A percentile compares a stretch with the other conserved stretches of the same genome.
Evolutionary conservation across 805 yeast species (phyloP).

Genomic region (Saccharomycopsis sp.): DNA sequence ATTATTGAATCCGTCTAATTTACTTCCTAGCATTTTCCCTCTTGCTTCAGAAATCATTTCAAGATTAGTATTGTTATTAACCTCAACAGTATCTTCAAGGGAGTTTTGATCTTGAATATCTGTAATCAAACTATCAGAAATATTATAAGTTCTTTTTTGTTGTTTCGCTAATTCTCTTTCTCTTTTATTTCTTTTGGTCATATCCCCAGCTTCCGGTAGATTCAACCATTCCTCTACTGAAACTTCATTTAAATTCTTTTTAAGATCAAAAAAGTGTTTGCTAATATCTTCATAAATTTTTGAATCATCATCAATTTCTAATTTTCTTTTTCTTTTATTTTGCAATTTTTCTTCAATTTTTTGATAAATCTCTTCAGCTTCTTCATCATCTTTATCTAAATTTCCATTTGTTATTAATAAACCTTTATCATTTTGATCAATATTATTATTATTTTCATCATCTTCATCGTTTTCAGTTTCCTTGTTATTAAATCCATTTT

Average conservation of each 20-base stretch:
- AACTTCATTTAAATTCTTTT: slow-evolving; percentile 47
- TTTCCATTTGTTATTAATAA: slow-evolving; percentile 22
- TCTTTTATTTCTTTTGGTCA: slow-evolving; percentile 73
- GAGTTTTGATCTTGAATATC: slow-evolving; percentile 24
- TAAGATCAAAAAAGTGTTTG: slow-evolving; percentile 58
- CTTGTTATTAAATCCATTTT: slow-evolving; percentile 21
- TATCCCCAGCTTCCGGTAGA: slow-evolving; percentile 82
- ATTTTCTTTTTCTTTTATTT: slow-evolving; percentile 21
- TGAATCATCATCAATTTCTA: slow-evolving; percentile 17
- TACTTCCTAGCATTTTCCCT: slow-evolving; percentile 45
- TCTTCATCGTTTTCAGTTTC: slow-evolving; percentile 21
- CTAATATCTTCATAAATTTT: slow-evolving; percentile 25
- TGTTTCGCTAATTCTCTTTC: slow-evolving; percentile 49
- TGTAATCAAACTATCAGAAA: slow-evolving; percentile 60
- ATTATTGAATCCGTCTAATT: slow-evolving; percentile 36
- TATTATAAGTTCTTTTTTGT: slow-evolving; percentile 66
- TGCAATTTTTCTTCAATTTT: slow-evolving; percentile 50
- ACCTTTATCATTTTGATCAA: slow-evolving; percentile 27
- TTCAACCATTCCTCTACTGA: slow-evolving; percentile 68
- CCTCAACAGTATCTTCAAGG: slow-evolving; percentile 23
- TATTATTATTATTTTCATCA: slow-evolving; percentile 19
- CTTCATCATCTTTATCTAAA: slow-evolving; percentile 50
- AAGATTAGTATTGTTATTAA: slow-evolving; percentile 24
- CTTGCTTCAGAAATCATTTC: slow-evolving; percentile 52
- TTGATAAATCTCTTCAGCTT: slow-evolving; percentile 64